Conservation (phyloP, 306 rosid genomes). For the Oemleria cerasiformis region DNA sequence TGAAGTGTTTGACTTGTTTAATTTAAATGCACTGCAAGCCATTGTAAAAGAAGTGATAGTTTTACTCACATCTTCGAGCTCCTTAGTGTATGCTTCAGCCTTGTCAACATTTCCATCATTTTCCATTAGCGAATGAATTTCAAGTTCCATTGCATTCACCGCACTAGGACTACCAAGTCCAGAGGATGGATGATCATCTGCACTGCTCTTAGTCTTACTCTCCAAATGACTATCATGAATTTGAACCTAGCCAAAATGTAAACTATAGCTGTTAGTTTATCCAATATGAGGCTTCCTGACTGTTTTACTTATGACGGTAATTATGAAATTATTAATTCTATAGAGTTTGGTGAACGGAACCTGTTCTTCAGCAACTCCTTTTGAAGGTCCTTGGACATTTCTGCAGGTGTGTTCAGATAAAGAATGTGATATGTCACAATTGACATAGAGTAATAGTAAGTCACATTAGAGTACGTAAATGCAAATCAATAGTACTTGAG, state of each 20-base stretch:
- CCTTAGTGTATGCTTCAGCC: conserved; percentile 75
- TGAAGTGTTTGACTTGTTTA: not conserved
- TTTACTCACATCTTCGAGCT: conserved; percentile 82
- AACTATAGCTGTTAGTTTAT: conserved; percentile 12
- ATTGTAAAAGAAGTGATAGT: conserved; percentile 10
- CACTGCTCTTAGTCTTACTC: conserved; percentile 29
- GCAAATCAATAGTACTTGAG: conserved; percentile 7
- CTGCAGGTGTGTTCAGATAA: conserved; percentile 45
- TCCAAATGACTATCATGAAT: conserved; percentile 37
- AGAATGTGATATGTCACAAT: conserved; percentile 18
- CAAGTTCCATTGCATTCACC: conserved; percentile 48
- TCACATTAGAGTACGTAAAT: not conserved
- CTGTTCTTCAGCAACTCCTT: conserved; percentile 50
- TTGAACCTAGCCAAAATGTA: conserved; percentile 20
- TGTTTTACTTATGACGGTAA: conserved; percentile 12
- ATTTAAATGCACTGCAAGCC: not conserved
- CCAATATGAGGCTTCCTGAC: conserved; percentile 12
- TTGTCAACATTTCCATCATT: conserved; percentile 70
- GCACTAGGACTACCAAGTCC: conserved; percentile 38
- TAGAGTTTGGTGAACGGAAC: conserved; percentile 25
- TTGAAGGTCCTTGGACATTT: conserved; percentile 43
- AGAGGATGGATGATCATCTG: conserved; percentile 25
- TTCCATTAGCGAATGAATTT: conserved; percentile 44
- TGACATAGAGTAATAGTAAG: not conserved
- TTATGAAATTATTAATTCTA: conserved; percentile 12